Conservation (phyloP, 1,139 yeast species). For the Lodderomyces margitis region DNA sequence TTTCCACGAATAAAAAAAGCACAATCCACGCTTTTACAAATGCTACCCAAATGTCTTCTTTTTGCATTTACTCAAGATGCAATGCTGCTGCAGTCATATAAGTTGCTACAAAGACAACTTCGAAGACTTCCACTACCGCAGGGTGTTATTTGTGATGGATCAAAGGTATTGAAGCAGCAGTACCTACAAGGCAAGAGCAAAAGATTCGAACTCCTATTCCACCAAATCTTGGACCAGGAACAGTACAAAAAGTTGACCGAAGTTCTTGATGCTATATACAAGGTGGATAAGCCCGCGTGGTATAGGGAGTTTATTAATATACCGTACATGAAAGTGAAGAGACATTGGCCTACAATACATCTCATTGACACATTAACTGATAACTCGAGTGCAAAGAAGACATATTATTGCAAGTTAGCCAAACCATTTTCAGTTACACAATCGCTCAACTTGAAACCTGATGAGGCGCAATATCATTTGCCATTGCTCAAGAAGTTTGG, state of each 20-base stretch:
- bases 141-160: conserved; percentile 8
- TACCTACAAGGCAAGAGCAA: conserved; percentile 2
- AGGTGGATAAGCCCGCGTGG: conserved; percentile 22
- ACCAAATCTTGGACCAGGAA: conserved; percentile 29
- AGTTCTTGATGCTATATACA: conserved; percentile 31
- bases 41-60: no score
- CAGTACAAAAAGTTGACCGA: conserved; percentile 23
- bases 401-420: not conserved
- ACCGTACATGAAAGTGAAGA: conserved; percentile 23
- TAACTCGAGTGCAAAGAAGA: conserved; percentile 7
- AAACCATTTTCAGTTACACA: conserved; percentile 13
- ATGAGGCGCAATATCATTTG: not conserved
- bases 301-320: conserved; percentile 20
- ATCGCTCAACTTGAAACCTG: not conserved
- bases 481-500: conserved; percentile 7
- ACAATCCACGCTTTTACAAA: no score
- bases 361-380: conserved; percentile 31
- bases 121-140: conserved; percentile 13
- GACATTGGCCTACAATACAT: conserved; percentile 38
- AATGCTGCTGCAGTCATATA: conserved; percentile 7
- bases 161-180: conserved; percentile 5
- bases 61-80: not conserved
- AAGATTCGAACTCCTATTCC: conserved; percentile 14
- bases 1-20: not conserved
- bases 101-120: conserved; percentile 11